phyloP scores from a whole-genome alignment of 2,329 filamentous ascomycete species.

The Aspergillus vadensis region DNA sequence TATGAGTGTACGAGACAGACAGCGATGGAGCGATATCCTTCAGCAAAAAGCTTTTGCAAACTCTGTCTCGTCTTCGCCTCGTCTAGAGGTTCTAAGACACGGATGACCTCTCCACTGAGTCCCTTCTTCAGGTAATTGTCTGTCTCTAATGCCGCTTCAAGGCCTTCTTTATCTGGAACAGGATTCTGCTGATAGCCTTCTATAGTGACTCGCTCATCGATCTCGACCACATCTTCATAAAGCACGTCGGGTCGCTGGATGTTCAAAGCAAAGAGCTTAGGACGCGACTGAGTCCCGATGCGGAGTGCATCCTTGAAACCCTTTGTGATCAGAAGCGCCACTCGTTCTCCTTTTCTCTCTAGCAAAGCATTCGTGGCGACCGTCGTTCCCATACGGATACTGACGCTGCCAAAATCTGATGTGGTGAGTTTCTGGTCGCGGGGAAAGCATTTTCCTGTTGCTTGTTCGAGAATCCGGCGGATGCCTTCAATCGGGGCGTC shows the following conservation, averaged over 20 bases:
- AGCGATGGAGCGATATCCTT: not conserved
- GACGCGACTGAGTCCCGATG: conserved; percentile 88
- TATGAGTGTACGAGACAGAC: not conserved
- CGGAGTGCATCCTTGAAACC: conserved; percentile 84
- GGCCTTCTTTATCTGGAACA: conserved; percentile 64
- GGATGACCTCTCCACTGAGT: conserved; percentile 55
- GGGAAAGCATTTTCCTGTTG: conserved; percentile 38
- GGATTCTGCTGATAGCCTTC: conserved; percentile 56
- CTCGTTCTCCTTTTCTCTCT: conserved; percentile 85
- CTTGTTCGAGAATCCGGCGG: conserved; percentile 65
- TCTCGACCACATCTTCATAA: conserved; percentile 79
- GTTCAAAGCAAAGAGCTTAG: conserved; percentile 89
- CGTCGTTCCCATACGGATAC: conserved; percentile 89
- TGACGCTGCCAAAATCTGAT: conserved; percentile 27
- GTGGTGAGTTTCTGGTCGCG: conserved; percentile 37
- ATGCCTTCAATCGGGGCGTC: conserved; percentile 73
- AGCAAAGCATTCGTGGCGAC: conserved; percentile 89
- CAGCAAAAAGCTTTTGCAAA: not conserved
- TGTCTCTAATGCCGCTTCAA: conserved; percentile 62
- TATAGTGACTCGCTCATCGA: conserved; percentile 78
- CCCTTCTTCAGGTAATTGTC: not conserved
- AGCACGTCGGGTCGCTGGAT: conserved; percentile 76
- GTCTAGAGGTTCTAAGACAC: conserved; percentile 54
- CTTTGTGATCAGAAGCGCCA: conserved; percentile 81
- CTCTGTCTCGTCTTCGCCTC: not conserved